phyloP scores from a whole-genome alignment of 2,329 filamentous ascomycete species.

The Arthrobotrys sinensis region DNA sequence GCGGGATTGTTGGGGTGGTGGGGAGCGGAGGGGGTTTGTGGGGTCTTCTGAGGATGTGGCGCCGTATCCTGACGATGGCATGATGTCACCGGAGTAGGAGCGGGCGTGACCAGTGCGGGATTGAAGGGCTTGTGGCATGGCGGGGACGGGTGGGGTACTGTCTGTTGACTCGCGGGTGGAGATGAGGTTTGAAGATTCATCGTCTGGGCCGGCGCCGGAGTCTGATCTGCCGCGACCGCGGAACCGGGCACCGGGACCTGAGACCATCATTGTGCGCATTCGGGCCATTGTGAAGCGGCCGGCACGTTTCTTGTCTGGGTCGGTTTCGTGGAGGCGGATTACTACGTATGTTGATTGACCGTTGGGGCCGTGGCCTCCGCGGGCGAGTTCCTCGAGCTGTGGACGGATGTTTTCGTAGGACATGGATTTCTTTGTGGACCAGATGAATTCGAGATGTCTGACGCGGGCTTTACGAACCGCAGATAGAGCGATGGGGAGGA shows the following conservation, averaged over 20 bases:
- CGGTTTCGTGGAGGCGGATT: constrained; percentile 61
- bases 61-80: constrained; percentile 42
- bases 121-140: constrained; percentile 41
- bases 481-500: constrained; percentile 56
- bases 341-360: constrained; percentile 59
- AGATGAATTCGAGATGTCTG: constrained; percentile 59
- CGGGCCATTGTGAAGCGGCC: constrained; percentile 49
- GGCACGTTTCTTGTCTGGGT: constrained; percentile 49
- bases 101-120: constrained; percentile 44
- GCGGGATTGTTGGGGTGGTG: constrained; percentile 32
- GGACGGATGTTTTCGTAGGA: constrained; percentile 61
- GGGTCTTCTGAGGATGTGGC: constrained; percentile 25
- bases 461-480: constrained; percentile 56
- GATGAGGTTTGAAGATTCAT: constrained; percentile 54
- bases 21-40: constrained; percentile 24
- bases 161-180: constrained; percentile 34
- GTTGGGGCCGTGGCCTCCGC: constrained; percentile 48
- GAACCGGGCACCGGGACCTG: constrained; percentile 32
- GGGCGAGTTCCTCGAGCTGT: constrained; percentile 58
- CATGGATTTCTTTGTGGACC: constrained; percentile 59
- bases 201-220: not conserved
- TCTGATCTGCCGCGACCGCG: constrained; percentile 28
- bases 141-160: constrained; percentile 56
- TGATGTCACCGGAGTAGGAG: constrained; percentile 53
- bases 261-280: constrained; percentile 49